These are phyloP conservation scores for Pinus taeda DNA, from an alignment of 75 land plant species.

Conservation along the genomic window DNA sequence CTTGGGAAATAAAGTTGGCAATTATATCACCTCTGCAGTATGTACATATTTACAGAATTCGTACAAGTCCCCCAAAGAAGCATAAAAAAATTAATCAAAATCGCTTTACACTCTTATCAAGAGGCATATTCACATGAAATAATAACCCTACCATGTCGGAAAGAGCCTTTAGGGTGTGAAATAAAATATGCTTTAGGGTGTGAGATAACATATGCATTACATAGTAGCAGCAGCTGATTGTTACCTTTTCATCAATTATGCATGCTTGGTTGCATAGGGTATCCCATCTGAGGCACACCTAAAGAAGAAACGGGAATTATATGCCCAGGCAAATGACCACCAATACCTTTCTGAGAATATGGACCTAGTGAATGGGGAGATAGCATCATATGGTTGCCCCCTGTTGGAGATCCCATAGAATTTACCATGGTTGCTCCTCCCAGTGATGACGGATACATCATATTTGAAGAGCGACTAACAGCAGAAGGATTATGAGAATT, in stretches of 20 bases:
- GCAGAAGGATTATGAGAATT: background rate
- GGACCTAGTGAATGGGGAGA: background rate
- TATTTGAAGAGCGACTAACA: background rate
- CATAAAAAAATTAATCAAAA: no score
- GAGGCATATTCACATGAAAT: no score
- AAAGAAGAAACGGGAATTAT: constrained; percentile 8
- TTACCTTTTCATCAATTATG: background rate
- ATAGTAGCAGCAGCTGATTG: no score
- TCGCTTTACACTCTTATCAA: no score
- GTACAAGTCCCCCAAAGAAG: no score
- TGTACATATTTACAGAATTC: no score
- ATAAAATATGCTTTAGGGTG: no score
- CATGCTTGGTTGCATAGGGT: constrained; percentile 5
- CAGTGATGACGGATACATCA: background rate
- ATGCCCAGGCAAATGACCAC: background rate
- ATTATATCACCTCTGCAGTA: no score
- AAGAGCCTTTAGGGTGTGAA: no score
- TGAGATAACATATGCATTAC: no score
- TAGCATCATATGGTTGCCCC: background rate
- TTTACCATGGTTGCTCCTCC: constrained; percentile 8
- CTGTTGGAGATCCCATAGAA: background rate
- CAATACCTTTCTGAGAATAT: constrained; percentile 7
- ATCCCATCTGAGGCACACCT: constrained; percentile 11
- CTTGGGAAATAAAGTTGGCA: no score
- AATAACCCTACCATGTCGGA: no score